These are phyloP conservation scores for Fagopyrum homotropicum DNA, from an alignment of 148 eudicot species.

Conservation along the genomic window DNA sequence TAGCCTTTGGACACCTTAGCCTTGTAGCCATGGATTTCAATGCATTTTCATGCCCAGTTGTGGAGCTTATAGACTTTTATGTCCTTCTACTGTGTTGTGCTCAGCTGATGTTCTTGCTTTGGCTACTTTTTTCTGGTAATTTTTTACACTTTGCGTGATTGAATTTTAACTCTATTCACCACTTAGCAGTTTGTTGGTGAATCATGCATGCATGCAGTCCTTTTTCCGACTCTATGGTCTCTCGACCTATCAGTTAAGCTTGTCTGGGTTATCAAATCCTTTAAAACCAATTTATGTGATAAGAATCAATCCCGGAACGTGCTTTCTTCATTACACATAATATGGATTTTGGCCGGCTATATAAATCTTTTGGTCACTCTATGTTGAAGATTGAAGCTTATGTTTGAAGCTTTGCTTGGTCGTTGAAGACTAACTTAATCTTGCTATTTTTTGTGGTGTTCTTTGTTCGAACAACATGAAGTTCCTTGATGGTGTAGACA, in stretches of 20 bases:
- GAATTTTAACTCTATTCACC: no score
- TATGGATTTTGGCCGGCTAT: conserved; percentile 67
- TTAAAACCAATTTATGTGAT: no score
- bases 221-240: no score
- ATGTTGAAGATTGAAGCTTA: background rate
- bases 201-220: no score
- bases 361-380: background rate
- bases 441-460: background rate
- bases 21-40: conserved; percentile 32
- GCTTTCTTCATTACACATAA: conserved; percentile 47
- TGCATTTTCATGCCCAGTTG: conserved; percentile 41
- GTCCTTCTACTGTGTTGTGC: conserved; percentile 62
- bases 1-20: no score
- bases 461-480: conserved; percentile 26
- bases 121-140: conserved; percentile 61
- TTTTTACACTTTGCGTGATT: background rate
- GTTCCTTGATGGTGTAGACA: conserved; percentile 92
- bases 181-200: no score
- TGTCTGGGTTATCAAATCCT: no score
- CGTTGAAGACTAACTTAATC: conserved; percentile 30
- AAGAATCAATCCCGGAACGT: no score
- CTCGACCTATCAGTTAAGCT: no score
- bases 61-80: conserved; percentile 46
- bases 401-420: conserved; percentile 9
- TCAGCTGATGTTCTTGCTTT: conserved; percentile 63